Evolutionary conservation across 495 filamentous ascomycete species (phyloP), one percentile per base, ranked within the genome.

Genomic region (Podospora anserina): DNA sequence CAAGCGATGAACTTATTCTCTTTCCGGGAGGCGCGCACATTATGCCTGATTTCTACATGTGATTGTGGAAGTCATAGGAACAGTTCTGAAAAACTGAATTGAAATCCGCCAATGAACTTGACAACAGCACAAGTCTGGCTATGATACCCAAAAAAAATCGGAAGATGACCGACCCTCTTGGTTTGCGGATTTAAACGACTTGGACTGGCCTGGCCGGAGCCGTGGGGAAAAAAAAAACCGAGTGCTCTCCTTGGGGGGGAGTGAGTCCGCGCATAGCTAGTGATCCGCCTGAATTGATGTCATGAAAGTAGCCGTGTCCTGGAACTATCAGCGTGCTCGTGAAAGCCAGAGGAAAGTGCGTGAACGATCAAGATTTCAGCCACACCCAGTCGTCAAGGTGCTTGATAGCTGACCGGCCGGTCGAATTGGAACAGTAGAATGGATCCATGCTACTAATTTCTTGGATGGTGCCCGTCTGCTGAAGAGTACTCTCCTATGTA

Each of bases 41-140:
- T 60, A 75, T 66, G 61, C 61, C 61, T 18, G 34, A 44, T 32
- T 20, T 32, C 19, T 39, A 23, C 30, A 19, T 63, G 27, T 44
- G 64, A 74, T 78, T 78, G 75, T 79, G 79, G 39, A 49, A 49
- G 39, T 77, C 75, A 74, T 78, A 80, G 76, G 72, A 74, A 80
- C 80, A 83, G 78, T 80, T 82, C 79, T 80, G 77, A 82, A 26
- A 58, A 58, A 19, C n/a, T 19, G 23, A 58, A 58, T 79, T 77
- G 75, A 74, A 77, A 76, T 76, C 72, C 74, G 74, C 74, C 75
- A 69, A 71, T 63, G 74, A 72, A 76, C 74, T 72, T 74, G 71
- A 56, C 64, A 34, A 73, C 57, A 49, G 67, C 61, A 67, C 54
- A 56, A 67, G 57, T 58, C 61, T 63, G 66, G 69, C 69, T 70